Conservation (phyloP, 2,329 filamentous ascomycete genomes). For the Neurospora sp. region DNA sequence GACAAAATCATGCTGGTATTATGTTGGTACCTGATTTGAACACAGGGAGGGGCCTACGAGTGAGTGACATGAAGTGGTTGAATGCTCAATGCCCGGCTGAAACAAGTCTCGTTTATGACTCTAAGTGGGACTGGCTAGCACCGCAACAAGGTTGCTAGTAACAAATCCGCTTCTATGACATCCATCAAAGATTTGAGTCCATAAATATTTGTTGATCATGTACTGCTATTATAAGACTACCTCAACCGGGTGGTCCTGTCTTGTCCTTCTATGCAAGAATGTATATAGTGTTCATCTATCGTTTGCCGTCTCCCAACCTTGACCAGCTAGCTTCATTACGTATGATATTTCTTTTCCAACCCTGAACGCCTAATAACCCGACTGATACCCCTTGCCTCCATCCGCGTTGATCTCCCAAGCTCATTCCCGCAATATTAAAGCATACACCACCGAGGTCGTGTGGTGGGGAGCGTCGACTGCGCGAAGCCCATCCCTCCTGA, state of each 20-base stretch:
- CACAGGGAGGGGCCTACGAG: no score
- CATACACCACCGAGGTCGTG: neutral
- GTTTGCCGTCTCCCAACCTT: neutral
- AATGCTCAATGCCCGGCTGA: neutral
- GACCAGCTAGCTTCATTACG: neutral
- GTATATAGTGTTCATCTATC: neutral
- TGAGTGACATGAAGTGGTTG: neutral
- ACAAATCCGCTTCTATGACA: no score
- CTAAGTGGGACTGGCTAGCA: neutral
- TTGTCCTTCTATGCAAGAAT: neutral
- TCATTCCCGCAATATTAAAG: neutral
- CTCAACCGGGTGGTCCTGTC: neutral
- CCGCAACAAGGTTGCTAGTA: neutral
- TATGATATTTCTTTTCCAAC: neutral
- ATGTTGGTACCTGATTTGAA: neutral
- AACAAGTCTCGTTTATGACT: neutral
- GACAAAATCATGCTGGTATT: slow-evolving; percentile 7
- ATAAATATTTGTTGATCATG: neutral
- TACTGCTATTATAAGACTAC: neutral
- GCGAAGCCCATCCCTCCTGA: no score
- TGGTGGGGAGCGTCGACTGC: neutral
- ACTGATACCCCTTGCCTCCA: neutral
- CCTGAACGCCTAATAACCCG: neutral
- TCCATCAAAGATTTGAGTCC: neutral
- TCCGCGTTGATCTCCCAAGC: neutral